A percentile compares a stretch with the other conserved stretches of the same genome.
These are phyloP conservation scores for Raffaelea albimanens DNA, from an alignment of 2,329 filamentous ascomycete species.

Conservation along the genomic window DNA sequence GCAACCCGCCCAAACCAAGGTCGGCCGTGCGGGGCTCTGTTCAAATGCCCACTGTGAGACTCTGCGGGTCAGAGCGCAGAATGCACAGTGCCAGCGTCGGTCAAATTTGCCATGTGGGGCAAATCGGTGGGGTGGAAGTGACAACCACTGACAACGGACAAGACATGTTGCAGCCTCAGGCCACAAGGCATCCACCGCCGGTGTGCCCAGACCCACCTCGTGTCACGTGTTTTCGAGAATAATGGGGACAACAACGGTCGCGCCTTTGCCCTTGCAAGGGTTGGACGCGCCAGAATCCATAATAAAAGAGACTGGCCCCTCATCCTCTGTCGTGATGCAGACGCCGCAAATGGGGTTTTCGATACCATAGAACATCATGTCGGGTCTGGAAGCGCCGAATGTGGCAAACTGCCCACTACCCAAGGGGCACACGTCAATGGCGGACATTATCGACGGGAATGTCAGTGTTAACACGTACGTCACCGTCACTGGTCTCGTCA, in stretches of 20 bases:
- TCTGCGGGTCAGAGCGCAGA: neutral
- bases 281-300: no score
- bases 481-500: constrained; percentile 62
- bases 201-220: no score
- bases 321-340: no score
- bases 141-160: constrained; percentile 2
- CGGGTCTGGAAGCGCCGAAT: constrained; percentile 2
- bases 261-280: no score
- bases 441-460: constrained; percentile 33
- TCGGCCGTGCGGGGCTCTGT: neutral
- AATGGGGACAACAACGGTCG: constrained; percentile 70
- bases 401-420: constrained; percentile 19
- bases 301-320: no score
- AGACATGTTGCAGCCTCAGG: constrained; percentile 4
- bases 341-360: no score
- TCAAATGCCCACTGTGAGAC: neutral
- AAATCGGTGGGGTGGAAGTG: constrained; percentile 7
- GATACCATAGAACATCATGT: no score
- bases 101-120: constrained; percentile 5
- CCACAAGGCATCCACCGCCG: no score
- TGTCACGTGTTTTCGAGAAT: constrained; percentile 92
- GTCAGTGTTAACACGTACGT: constrained; percentile 24
- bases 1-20: constrained; percentile 4
- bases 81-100: neutral
- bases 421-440: constrained; percentile 28